A percentile compares a stretch with the other conserved stretches of the same genome.
Evolutionary conservation across 306 rosid genomes (phyloP).

Genomic region (Potentilla sterilis): DNA sequence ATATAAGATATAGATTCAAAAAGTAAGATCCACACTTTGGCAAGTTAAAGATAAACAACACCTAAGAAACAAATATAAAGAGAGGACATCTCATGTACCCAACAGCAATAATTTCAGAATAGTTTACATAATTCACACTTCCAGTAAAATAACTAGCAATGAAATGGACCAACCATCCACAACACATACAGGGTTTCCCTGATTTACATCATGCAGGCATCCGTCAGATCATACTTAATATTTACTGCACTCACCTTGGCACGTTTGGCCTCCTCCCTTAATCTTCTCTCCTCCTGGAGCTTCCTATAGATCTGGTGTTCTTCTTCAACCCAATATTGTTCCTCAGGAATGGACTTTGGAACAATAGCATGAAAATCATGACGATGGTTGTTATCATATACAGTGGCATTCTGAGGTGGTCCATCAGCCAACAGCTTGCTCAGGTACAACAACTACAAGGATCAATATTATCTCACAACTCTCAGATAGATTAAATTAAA

Average conservation of each 20-base stretch:
- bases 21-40: background rate
- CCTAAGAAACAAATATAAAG: background rate
- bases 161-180: constrained; percentile 18
- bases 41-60: background rate
- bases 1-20: background rate
- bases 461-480: constrained; percentile 16
- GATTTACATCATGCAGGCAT: constrained; percentile 5
- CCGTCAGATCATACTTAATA: constrained; percentile 12
- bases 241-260: constrained; percentile 67
- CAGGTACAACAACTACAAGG: constrained; percentile 79
- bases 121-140: background rate
- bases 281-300: constrained; percentile 83
- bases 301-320: constrained; percentile 55
- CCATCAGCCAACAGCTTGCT: constrained; percentile 78
- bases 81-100: constrained; percentile 16
- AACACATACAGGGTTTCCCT: constrained; percentile 17
- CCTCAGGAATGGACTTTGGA: constrained; percentile 47
- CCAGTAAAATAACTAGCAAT: constrained; percentile 11
- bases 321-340: constrained; percentile 70
- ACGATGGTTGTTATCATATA: constrained; percentile 74
- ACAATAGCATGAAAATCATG: constrained; percentile 85
- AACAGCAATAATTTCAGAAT: constrained; percentile 3
- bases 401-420: constrained; percentile 61
- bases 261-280: constrained; percentile 61
- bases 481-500: background rate